phyloP scores from a whole-genome alignment of 148 eudicot genomes.

The Camellia lanceoleosa region DNA sequence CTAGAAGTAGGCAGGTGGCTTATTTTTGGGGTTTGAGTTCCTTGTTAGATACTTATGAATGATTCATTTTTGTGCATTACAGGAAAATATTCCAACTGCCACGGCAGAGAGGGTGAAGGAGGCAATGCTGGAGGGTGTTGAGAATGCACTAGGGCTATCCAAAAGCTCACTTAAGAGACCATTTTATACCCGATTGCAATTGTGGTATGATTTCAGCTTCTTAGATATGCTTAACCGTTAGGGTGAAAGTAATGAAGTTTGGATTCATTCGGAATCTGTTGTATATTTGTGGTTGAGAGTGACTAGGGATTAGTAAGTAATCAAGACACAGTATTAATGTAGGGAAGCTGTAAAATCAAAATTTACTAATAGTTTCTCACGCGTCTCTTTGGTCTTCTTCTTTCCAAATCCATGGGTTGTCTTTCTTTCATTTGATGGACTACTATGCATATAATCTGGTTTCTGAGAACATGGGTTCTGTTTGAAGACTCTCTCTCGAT shows the following conservation, averaged over 20 bases:
- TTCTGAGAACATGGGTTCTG: background rate
- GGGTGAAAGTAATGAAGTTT: background rate
- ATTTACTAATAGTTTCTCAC: background rate
- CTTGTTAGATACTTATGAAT: conserved; percentile 1
- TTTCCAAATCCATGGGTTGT: background rate
- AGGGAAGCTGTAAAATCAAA: background rate
- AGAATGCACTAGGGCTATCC: conserved; percentile 68
- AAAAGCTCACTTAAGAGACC: conserved; percentile 67
- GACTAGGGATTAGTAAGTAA: background rate
- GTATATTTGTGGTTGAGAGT: background rate
- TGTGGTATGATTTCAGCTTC: conserved; percentile 55
- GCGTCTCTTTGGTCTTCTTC: background rate
- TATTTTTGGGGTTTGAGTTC: background rate
- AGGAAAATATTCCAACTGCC: conserved; percentile 83
- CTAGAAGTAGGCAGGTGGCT: background rate
- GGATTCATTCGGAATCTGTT: background rate
- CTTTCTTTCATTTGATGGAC: background rate
- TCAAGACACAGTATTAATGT: background rate
- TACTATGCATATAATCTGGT: background rate
- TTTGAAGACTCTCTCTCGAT: background rate
- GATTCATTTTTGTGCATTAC: conserved; percentile 14
- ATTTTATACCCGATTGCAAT: conserved; percentile 64
- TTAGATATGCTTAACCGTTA: background rate
- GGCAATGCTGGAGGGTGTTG: conserved; percentile 82
- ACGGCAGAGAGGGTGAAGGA: conserved; percentile 84